phyloP scores from a whole-genome alignment of 1,284 basidiomycete genomes.

The Leccinum proliferum region DNA sequence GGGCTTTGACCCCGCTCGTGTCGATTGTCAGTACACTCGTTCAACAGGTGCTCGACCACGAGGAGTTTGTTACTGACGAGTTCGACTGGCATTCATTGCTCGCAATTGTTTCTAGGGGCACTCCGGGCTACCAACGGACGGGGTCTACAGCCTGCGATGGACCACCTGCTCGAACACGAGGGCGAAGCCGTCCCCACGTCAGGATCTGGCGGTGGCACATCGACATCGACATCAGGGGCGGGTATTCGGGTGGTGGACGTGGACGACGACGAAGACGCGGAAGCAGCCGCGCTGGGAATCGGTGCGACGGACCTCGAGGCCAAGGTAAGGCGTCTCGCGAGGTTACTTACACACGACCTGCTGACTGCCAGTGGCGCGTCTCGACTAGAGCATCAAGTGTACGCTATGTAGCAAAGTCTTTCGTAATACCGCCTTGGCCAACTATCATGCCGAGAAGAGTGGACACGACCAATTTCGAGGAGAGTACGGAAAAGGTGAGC shows the following conservation, averaged over 20 bases:
- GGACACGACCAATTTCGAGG: conserved; percentile 85
- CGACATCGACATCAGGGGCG: background rate
- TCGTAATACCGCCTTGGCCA: conserved; percentile 84
- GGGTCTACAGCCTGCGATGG: conserved; percentile 87
- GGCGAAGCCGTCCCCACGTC: conserved; percentile 68
- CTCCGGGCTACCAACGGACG: conserved; percentile 73
- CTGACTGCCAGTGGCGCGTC: background rate
- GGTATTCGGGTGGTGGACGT: conserved; percentile 33
- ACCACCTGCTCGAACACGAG: conserved; percentile 77
- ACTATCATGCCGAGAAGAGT: conserved; percentile 93
- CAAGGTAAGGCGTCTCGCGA: conserved; percentile 39
- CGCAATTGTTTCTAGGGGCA: conserved; percentile 56
- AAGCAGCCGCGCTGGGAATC: conserved; percentile 48
- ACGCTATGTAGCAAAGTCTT: conserved; percentile 82
- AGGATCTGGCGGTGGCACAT: conserved; percentile 28
- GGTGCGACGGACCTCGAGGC: conserved; percentile 41
- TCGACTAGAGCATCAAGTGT: conserved; percentile 74
- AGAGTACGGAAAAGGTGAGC: conserved; percentile 87
- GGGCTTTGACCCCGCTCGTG: conserved; percentile 80
- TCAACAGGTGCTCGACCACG: background rate
- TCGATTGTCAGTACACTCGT: conserved; percentile 62
- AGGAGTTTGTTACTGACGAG: background rate
- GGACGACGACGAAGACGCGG: conserved; percentile 60
- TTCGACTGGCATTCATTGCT: background rate
- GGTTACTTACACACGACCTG: background rate